These are phyloP conservation scores for Symbiodinium pilosum DNA, from an alignment of 73 alveolate genomes.

Conservation along the genomic window DNA sequence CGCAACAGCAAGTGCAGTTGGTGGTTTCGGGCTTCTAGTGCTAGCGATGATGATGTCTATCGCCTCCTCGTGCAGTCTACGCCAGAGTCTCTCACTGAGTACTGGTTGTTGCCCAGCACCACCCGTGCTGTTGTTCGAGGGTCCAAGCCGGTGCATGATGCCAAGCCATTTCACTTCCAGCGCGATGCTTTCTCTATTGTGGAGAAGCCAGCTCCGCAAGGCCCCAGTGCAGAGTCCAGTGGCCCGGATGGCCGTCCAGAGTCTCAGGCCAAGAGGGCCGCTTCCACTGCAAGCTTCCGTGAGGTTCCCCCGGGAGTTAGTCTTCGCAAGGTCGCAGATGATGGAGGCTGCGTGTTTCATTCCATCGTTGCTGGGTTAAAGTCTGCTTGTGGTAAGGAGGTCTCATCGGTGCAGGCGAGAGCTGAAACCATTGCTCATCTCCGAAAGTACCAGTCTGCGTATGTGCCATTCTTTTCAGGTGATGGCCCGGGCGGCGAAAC, in stretches of 20 bases:
- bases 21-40: not conserved
- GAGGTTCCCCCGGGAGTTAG: not conserved
- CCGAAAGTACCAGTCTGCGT: not conserved
- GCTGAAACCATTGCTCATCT: not conserved
- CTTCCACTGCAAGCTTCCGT: not conserved
- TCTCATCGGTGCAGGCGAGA: not conserved
- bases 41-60: not conserved
- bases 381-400: not conserved
- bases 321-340: not conserved
- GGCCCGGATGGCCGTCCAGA: not conserved
- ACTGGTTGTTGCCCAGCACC: not conserved
- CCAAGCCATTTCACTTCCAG: not conserved
- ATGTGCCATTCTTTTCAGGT: too few relatives aligned
- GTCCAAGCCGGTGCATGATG: not conserved
- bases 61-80: not conserved
- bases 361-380: not conserved
- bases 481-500: not conserved
- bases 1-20: not conserved
- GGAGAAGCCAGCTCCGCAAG: not conserved
- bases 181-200: not conserved
- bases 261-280: not conserved
- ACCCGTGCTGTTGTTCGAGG: not conserved
- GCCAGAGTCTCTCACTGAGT: not conserved
- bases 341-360: not conserved
- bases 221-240: not conserved